Percentiles rank a stretch among this genome's conserved stretches.
Evolutionary conservation across 371 early-diverging fungal species (phyloP).

Genomic region (Actinomortierella wolfii): DNA sequence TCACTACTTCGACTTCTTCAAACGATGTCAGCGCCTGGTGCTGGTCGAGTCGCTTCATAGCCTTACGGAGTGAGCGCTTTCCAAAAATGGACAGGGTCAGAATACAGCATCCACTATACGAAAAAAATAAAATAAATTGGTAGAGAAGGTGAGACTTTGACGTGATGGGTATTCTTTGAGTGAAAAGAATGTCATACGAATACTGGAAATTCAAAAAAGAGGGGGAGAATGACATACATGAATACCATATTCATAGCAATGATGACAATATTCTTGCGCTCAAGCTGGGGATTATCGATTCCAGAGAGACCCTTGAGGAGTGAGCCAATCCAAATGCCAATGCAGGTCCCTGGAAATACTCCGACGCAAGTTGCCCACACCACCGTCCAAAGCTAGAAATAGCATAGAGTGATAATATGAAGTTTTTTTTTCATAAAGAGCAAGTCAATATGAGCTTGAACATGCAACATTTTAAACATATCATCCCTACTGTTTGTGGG

Average conservation of each 20-base stretch:
- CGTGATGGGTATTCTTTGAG: too few species aligned
- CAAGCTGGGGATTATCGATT: slow-evolving; percentile 44
- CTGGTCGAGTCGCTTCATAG: slow-evolving; percentile 30
- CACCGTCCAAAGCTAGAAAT: slow-evolving; percentile 24
- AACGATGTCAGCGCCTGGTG: slow-evolving; percentile 22
- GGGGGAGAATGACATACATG: too few species aligned
- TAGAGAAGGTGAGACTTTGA: too few species aligned
- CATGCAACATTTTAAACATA: not conserved
- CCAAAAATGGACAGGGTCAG: slow-evolving; percentile 45
- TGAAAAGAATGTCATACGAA: too few species aligned
- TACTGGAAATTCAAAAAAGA: too few species aligned
- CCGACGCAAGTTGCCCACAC: slow-evolving; percentile 47
- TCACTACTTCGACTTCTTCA: slow-evolving; percentile 16
- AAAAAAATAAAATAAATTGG: too few species aligned
- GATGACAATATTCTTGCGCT: slow-evolving; percentile 38
- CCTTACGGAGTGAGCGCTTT: slow-evolving; percentile 44
- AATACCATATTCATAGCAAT: slow-evolving; percentile 45
- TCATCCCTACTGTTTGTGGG: not conserved
- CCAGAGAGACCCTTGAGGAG: slow-evolving; percentile 45
- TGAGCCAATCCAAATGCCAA: slow-evolving; percentile 49
- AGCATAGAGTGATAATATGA: not conserved
- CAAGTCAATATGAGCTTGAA: too few species aligned
- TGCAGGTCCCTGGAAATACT: slow-evolving; percentile 46
- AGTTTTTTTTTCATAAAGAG: not conserved
- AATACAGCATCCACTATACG: slow-evolving; percentile 24